A percentile compares a stretch with the other conserved stretches of the same genome.
phyloP scores from a whole-genome alignment of 108 stramenopile genomes.

The Nitzschia sp. region DNA sequence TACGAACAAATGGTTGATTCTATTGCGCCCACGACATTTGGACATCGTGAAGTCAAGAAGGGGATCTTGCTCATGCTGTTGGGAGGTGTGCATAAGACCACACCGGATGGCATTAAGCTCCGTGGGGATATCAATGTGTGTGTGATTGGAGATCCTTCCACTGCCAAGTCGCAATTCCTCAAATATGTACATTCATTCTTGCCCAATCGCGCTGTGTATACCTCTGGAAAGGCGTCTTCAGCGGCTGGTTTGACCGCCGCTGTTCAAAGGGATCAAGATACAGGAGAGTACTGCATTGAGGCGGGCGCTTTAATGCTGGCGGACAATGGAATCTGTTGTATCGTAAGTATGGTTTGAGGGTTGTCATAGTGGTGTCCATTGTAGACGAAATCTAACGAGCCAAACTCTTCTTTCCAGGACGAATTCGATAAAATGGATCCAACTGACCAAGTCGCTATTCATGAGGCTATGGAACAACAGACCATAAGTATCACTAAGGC shows the following conservation, averaged over 20 bases:
- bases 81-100: conserved; percentile 96
- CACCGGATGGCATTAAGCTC: conserved; percentile 93
- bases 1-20: conserved; percentile 84
- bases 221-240: conserved; percentile 94
- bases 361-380: background rate
- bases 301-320: conserved; percentile 99
- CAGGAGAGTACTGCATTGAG: conserved; percentile 98
- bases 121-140: conserved; percentile 98
- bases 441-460: conserved; percentile 96
- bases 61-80: conserved; percentile 95
- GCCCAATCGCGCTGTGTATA: conserved; percentile 91
- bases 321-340: conserved; percentile 99
- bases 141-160: conserved; percentile 97
- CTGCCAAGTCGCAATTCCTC: conserved; percentile 97
- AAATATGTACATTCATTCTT: conserved; percentile 95
- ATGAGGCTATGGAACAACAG: conserved; percentile 99
- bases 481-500: conserved; percentile 99
- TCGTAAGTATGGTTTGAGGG: conserved; percentile 72
- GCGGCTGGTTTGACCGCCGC: conserved; percentile 99
- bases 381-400: background rate
- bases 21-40: conserved; percentile 94
- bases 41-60: conserved; percentile 94
- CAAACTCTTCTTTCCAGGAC: conserved; percentile 6
- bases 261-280: conserved; percentile 95
- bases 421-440: conserved; percentile 95